Conservation (phyloP, 805 yeast genomes). For the Nadsonia fulvescens region DNA sequence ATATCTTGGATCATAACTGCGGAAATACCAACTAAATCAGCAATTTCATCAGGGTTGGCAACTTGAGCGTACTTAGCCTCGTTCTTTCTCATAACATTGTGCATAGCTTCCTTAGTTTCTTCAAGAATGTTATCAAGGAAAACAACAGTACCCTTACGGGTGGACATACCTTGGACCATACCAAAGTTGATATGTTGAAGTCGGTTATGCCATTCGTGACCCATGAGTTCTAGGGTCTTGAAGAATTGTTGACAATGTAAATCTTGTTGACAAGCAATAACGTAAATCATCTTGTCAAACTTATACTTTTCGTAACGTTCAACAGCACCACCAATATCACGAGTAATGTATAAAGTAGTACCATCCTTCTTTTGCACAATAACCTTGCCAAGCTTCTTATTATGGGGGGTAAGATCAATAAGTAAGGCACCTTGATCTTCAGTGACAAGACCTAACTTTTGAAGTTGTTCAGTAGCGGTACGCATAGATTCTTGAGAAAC, state of each 20-base stretch:
- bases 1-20: slow-evolving; percentile 99
- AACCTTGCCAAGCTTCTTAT: slow-evolving; percentile 85
- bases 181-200: slow-evolving; percentile 85
- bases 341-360: slow-evolving; percentile 79
- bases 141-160: slow-evolving; percentile 97
- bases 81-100: slow-evolving; percentile 87
- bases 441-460: slow-evolving; percentile 50
- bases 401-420: slow-evolving; percentile 67
- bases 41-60: slow-evolving; percentile 83
- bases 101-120: slow-evolving; percentile 87
- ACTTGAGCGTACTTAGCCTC: slow-evolving; percentile 82
- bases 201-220: slow-evolving; percentile 66
- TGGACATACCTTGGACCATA: slow-evolving; percentile 96
- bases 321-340: slow-evolving; percentile 94
- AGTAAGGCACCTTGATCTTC: slow-evolving; percentile 85
- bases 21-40: slow-evolving; percentile 88
- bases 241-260: slow-evolving; percentile 86
- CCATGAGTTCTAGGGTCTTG: slow-evolving; percentile 83
- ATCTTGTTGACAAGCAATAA: slow-evolving; percentile 92
- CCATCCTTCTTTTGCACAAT: slow-evolving; percentile 91
- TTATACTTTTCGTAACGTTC: slow-evolving; percentile 69
- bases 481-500: slow-evolving; percentile 60
- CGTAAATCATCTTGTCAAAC: slow-evolving; percentile 92
- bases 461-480: slow-evolving; percentile 41
- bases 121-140: slow-evolving; percentile 85